Percentiles rank a stretch among this genome's conserved stretches.
phyloP scores from a whole-genome alignment of 352 stramenopile genomes.

The Hyaloperonospora arabidopsidis region DNA sequence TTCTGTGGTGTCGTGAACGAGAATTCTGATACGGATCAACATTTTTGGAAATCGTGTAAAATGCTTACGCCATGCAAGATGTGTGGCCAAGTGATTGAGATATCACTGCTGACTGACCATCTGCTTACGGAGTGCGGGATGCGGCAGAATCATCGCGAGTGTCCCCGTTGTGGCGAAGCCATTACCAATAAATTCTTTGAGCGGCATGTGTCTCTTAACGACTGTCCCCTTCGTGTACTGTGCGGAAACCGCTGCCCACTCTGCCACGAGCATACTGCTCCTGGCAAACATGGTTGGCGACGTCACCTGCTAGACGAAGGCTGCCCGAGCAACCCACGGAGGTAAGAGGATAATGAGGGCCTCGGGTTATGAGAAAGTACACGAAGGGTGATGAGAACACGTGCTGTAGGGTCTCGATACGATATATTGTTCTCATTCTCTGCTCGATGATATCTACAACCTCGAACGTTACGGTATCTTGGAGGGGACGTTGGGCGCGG shows the following conservation, averaged over 20 bases:
- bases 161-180: constrained; percentile 70
- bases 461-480: constrained; percentile 4
- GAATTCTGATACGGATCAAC: constrained; percentile 86
- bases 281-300: constrained; percentile 63
- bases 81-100: constrained; percentile 91
- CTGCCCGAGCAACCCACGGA: constrained; percentile 77
- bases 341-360: constrained; percentile 18
- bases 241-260: constrained; percentile 71
- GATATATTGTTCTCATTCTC: constrained; percentile 5
- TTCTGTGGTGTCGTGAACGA: constrained; percentile 87
- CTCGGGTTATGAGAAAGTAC: constrained; percentile 16
- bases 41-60: constrained; percentile 88
- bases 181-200: constrained; percentile 81
- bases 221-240: constrained; percentile 53
- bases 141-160: constrained; percentile 75
- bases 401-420: constrained; percentile 10
- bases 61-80: constrained; percentile 90
- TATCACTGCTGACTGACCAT: constrained; percentile 85
- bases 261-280: constrained; percentile 67
- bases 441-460: constrained; percentile 4
- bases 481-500: constrained; percentile 1
- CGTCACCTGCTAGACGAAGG: constrained; percentile 56
- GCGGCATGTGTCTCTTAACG: constrained; percentile 66
- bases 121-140: constrained; percentile 85
- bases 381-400: constrained; percentile 17